phyloP scores from a whole-genome alignment of 2,329 filamentous ascomycete species.

The Penicillium sp. region DNA sequence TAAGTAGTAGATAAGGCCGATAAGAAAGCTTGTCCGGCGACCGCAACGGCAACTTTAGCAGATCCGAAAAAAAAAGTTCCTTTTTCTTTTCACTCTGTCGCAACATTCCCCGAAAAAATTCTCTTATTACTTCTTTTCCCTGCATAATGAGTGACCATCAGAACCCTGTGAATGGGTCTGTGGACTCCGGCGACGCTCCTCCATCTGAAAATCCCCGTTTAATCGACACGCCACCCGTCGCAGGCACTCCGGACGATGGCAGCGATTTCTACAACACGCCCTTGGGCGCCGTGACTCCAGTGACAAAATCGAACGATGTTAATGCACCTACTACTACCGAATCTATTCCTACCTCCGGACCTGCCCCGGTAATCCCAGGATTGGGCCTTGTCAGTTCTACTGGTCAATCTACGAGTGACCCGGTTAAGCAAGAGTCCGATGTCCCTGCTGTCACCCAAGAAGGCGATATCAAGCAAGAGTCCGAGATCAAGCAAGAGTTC shows the following conservation, averaged over 20 bases:
- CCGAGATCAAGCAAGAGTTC: not conserved
- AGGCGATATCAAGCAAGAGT: not conserved
- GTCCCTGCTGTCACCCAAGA: not conserved
- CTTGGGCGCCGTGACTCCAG: slow-evolving; percentile 27
- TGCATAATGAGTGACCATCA: slow-evolving; percentile 26
- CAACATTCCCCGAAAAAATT: slow-evolving; percentile 1
- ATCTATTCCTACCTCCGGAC: slow-evolving; percentile 13
- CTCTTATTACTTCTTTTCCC: not conserved
- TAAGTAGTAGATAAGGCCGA: slow-evolving; percentile 32
- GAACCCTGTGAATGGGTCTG: slow-evolving; percentile 9
- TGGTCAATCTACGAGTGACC: slow-evolving; percentile 10
- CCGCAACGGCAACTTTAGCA: slow-evolving; percentile 26
- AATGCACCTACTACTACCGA: slow-evolving; percentile 8
- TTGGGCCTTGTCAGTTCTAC: slow-evolving; percentile 30
- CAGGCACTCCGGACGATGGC: slow-evolving; percentile 34
- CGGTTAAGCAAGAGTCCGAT: not conserved
- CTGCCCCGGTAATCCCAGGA: slow-evolving; percentile 33
- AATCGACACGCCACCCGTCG: slow-evolving; percentile 29
- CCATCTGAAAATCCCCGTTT: slow-evolving; percentile 25
- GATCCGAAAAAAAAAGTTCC: slow-evolving; percentile 28
- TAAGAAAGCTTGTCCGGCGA: slow-evolving; percentile 23
- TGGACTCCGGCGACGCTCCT: slow-evolving; percentile 19
- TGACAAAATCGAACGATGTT: slow-evolving; percentile 9
- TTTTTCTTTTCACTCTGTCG: slow-evolving; percentile 6
- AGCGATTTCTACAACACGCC: slow-evolving; percentile 44